Evolutionary conservation across 2,329 filamentous ascomycete genomes (phyloP).

Genomic region (Fusarium continuum): DNA sequence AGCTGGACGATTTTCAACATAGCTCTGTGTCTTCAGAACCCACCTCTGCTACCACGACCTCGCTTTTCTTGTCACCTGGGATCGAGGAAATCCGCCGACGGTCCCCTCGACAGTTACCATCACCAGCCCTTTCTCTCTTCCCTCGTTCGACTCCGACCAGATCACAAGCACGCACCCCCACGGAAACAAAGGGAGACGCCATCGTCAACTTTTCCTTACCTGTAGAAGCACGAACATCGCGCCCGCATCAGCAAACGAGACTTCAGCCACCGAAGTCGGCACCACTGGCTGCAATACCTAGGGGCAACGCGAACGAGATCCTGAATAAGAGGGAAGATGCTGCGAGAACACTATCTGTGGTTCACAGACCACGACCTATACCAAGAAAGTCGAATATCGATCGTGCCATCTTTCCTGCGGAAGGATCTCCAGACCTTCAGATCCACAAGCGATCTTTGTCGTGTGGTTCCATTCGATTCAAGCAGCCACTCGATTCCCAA

Average conservation of each 20-base stretch:
- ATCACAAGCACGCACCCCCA: constrained; percentile 5
- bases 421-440: constrained; percentile 49
- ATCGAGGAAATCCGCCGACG: constrained; percentile 60
- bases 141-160: neutral
- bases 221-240: constrained; percentile 32
- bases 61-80: constrained; percentile 61
- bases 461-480: constrained; percentile 54
- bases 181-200: constrained; percentile 12
- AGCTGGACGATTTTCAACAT: neutral
- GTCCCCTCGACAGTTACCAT: constrained; percentile 56
- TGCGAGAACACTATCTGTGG: constrained; percentile 45
- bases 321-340: constrained; percentile 7
- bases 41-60: constrained; percentile 54
- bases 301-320: constrained; percentile 29
- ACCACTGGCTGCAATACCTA: constrained; percentile 31
- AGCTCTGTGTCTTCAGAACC: constrained; percentile 11
- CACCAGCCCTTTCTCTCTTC: constrained; percentile 24
- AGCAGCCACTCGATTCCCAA: constrained; percentile 63
- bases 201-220: constrained; percentile 39
- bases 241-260: constrained; percentile 42
- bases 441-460: constrained; percentile 61
- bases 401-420: constrained; percentile 58
- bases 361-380: constrained; percentile 66
- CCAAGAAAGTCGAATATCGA: constrained; percentile 59
- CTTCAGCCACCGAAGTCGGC: constrained; percentile 18